These are phyloP conservation scores for Colletotrichum sp. DNA, from an alignment of 2,329 filamentous ascomycete species.

Conservation along the genomic window DNA sequence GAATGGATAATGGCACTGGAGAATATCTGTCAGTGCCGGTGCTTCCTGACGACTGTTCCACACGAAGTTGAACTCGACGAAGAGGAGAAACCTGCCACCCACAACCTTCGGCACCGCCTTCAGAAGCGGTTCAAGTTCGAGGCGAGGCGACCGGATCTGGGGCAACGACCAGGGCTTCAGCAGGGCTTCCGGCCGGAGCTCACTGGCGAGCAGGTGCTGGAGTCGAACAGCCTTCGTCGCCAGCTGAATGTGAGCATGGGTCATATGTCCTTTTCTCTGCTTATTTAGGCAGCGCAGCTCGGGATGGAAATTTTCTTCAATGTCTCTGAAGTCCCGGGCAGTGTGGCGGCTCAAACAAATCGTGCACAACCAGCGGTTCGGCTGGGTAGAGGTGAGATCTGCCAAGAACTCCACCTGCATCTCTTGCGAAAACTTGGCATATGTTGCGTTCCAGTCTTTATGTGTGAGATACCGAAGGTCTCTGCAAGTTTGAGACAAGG, in stretches of 20 bases:
- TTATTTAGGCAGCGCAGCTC: background rate
- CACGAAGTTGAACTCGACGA: background rate
- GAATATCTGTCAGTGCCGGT: background rate
- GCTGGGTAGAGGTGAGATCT: background rate
- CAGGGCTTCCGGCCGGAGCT: background rate
- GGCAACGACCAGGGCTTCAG: background rate
- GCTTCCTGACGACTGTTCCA: background rate
- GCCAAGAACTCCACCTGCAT: background rate
- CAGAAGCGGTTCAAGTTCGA: background rate
- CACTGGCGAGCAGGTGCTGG: background rate
- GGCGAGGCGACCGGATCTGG: background rate
- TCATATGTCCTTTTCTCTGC: background rate
- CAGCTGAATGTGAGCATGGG: background rate
- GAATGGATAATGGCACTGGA: background rate
- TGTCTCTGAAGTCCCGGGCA: background rate
- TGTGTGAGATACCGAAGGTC: background rate
- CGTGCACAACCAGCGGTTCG: background rate
- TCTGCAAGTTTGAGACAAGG: background rate
- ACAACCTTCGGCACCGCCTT: background rate
- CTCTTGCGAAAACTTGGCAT: background rate
- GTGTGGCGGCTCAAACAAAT: fast-evolving
- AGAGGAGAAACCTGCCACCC: background rate
- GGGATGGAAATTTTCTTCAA: background rate
- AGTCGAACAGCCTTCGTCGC: background rate
- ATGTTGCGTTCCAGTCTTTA: background rate